Evolutionary conservation across 371 early-diverging fungal species (phyloP).

Genomic region (Saksenaea vasiformis): DNA sequence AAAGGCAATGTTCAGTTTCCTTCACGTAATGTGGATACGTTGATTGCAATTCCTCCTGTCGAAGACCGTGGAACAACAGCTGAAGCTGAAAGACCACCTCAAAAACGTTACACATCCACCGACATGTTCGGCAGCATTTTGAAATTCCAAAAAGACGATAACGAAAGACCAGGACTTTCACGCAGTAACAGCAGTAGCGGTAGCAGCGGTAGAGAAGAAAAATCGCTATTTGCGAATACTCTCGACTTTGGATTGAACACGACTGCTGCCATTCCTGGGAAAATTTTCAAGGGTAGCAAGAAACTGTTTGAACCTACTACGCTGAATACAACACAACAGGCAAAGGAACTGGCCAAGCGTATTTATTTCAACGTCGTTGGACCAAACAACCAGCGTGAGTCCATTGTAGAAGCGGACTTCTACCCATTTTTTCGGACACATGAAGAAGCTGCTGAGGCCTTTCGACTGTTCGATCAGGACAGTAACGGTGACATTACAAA

Average conservation of each 20-base stretch:
- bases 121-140: neutral
- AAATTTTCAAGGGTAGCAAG: conserved; percentile 33
- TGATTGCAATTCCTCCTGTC: conserved; percentile 31
- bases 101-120: conserved; percentile 7
- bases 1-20: conserved; percentile 35
- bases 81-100: conserved; percentile 1
- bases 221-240: conserved; percentile 20
- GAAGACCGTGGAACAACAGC: conserved; percentile 11
- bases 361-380: conserved; percentile 46
- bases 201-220: conserved; percentile 11
- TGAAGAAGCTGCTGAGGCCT: conserved; percentile 66
- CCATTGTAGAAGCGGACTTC: conserved; percentile 50
- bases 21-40: conserved; percentile 30
- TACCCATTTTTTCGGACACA: conserved; percentile 58
- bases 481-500: conserved; percentile 68
- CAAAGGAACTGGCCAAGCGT: conserved; percentile 49
- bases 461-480: conserved; percentile 71
- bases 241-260: conserved; percentile 26
- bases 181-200: conserved; percentile 15
- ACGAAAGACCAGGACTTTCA: conserved; percentile 8
- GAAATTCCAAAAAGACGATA: neutral
- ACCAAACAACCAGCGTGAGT: conserved; percentile 32
- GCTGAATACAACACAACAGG: conserved; percentile 45
- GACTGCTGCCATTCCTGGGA: conserved; percentile 26
- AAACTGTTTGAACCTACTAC: conserved; percentile 18